Base-by-base conservation (phyloP, 1,284 basidiomycete species). In the Cutaneotrichosporon daszewskae region DNA sequence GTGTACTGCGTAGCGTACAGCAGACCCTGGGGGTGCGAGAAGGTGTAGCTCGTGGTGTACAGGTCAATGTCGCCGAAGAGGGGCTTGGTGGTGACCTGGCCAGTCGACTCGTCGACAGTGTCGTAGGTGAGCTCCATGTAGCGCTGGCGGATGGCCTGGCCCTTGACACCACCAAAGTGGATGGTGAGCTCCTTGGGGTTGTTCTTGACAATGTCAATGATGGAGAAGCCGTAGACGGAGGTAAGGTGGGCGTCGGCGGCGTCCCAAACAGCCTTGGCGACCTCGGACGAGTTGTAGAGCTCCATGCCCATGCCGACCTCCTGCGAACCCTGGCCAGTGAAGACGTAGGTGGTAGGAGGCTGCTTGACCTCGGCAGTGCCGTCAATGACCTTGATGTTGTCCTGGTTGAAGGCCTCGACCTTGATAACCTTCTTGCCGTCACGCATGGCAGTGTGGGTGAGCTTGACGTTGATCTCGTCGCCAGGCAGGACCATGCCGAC, bases 111-210 rank as follows among this genome's bases (percentile, higher is more conserved):
- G 74, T 95, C 92, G 76, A 89, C 85, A 2, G 90, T 84, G 66
- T 96, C 92, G 75, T 96, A 97, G 10, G 87, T 85, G 85, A 98
- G 95, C 60, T 92, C 88, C 90, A 97, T 97, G 76, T 97, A 98
- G 31, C 95, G 84, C 66, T 94, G 87, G 39, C 94, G 87, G 58
- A 97, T 97, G 5, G 85, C 90, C 68, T 97, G 91, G 33, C 94
- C 94, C 73, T 95, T 96, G 74, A 96, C 87, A 72, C 94, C 94
- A 77, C 95, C 95, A 59, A 98, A 98, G 73, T 98, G 94, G 57
- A 98, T 85, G 1, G 91, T 97, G 77, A 97, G 90, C 70, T 87
- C 83, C 77, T 91, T 94, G 29, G 91, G 90, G 69, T 95, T 95
- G 69, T 91, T 86, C 74, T 92, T 92, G 71, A 96, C 91, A 61